These are phyloP conservation scores for Diaporthe eres DNA, from an alignment of 2,329 filamentous ascomycete species.

Conservation along the genomic window DNA sequence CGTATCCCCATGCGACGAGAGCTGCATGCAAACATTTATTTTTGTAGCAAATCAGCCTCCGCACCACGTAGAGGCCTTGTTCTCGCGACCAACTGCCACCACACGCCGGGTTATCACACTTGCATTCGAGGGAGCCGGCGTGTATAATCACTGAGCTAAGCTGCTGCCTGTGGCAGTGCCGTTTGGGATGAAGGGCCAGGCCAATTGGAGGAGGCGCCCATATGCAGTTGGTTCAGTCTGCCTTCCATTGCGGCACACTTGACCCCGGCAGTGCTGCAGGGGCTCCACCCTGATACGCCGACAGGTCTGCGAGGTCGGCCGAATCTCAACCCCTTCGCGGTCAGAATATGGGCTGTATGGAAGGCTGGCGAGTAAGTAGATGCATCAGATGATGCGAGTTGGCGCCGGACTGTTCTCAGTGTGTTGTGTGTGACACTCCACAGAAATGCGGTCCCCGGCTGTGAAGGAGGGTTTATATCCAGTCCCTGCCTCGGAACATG, in stretches of 20 bases:
- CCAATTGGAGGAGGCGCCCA: neutral
- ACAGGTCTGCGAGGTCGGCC: neutral
- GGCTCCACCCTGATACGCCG: neutral
- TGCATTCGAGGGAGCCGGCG: neutral
- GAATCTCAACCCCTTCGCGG: too few relatives aligned
- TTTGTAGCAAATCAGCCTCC: neutral
- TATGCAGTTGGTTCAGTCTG: constrained; percentile 9
- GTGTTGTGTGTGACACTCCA: neutral
- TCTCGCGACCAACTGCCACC: neutral
- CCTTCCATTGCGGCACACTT: neutral
- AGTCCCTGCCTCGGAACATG: neutral
- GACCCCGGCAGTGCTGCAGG: constrained; percentile 2
- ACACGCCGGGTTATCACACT: neutral
- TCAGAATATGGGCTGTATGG: neutral
- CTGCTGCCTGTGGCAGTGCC: constrained; percentile 11
- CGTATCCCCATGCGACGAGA: neutral
- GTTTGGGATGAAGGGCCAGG: neutral
- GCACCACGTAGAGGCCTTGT: neutral
- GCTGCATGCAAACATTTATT: neutral
- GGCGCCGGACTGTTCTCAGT: neutral
- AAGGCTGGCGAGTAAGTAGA: neutral
- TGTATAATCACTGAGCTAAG: neutral
- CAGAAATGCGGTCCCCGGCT: neutral
- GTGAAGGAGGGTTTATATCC: neutral
- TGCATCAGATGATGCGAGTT: neutral